A percentile compares a stretch with the other conserved stretches of the same genome.
Evolutionary conservation across 177 flowering plant genomes (phyloP).

Genomic region (Telopea speciosissima): DNA sequence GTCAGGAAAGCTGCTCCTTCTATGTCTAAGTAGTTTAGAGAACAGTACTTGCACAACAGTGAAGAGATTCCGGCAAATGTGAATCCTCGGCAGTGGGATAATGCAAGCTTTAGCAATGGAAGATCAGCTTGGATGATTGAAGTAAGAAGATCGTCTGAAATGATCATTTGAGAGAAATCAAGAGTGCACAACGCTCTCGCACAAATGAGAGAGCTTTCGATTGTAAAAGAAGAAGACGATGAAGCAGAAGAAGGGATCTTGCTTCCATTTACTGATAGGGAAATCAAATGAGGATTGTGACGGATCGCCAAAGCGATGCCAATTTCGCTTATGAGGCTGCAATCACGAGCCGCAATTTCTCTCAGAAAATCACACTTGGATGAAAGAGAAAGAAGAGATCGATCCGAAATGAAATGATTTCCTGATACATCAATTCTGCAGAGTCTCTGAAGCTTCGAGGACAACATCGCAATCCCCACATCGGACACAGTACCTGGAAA

Average conservation of each 20-base stretch:
- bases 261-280: constrained; percentile 18
- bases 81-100: constrained; percentile 20
- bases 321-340: constrained; percentile 29
- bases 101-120: constrained; percentile 30
- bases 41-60: no score
- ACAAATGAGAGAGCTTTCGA: no score
- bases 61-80: no score
- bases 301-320: constrained; percentile 25
- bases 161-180: constrained; percentile 27
- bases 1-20: constrained; percentile 35
- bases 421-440: constrained; percentile 44
- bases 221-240: neutral
- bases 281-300: constrained; percentile 21
- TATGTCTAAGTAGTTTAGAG: constrained; percentile 23
- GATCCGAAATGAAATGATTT: constrained; percentile 36
- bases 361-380: constrained; percentile 29
- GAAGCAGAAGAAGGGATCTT: constrained; percentile 8
- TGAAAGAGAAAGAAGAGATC: constrained; percentile 26
- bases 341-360: constrained; percentile 29
- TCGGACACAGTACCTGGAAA: constrained; percentile 28
- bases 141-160: constrained; percentile 38
- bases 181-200: constrained; percentile 20
- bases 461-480: constrained; percentile 27
- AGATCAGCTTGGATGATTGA: constrained; percentile 28
- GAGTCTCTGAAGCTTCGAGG: constrained; percentile 28